A percentile compares a stretch with the other conserved stretches of the same genome.
Conservation (phyloP, 2,329 filamentous ascomycete genomes). For the Celoporthe dispersa region DNA sequence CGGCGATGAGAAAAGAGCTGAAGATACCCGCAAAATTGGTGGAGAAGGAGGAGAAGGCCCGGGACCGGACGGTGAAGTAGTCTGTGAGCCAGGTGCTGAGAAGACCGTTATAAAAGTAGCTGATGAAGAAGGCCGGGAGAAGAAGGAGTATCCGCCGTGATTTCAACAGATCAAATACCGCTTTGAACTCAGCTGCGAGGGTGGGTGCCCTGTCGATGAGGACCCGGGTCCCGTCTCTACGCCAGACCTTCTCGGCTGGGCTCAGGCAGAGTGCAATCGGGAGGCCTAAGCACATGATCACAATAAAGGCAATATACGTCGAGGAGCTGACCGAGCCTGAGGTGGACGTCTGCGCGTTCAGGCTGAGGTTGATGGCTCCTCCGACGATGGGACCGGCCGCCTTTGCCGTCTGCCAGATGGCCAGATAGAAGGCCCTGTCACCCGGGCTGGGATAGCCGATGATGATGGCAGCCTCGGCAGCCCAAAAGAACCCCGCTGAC, state of each 20-base stretch:
- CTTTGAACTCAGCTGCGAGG: slow-evolving; percentile 38
- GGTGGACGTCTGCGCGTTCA: slow-evolving; percentile 29
- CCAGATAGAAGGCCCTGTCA: slow-evolving; percentile 51
- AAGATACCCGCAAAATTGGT: slow-evolving; percentile 40
- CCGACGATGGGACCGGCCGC: slow-evolving; percentile 29
- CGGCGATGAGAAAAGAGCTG: slow-evolving; percentile 37
- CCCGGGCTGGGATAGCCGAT: slow-evolving; percentile 52
- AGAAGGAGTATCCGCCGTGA: slow-evolving; percentile 38
- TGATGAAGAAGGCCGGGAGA: slow-evolving; percentile 41
- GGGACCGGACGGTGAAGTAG: slow-evolving; percentile 41
- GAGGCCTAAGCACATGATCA: slow-evolving; percentile 41
- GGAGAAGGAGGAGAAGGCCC: slow-evolving; percentile 41
- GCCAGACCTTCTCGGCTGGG: slow-evolving; percentile 40
- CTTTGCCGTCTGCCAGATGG: slow-evolving; percentile 44
- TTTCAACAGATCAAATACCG: slow-evolving; percentile 34
- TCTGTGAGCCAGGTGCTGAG: slow-evolving; percentile 37
- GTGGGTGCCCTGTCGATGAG: slow-evolving; percentile 35
- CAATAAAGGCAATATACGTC: slow-evolving; percentile 38
- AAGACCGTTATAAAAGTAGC: slow-evolving; percentile 41
- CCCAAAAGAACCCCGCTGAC: slow-evolving; percentile 56
- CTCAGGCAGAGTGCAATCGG: slow-evolving; percentile 38
- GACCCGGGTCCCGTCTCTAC: slow-evolving; percentile 36
- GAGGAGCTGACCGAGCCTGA: slow-evolving; percentile 23
- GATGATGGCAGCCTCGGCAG: slow-evolving; percentile 53
- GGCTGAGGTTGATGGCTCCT: slow-evolving; percentile 31